These are phyloP conservation scores for Pichia nanzhaoensis DNA, from an alignment of 805 yeast genomes.

Conservation along the genomic window DNA sequence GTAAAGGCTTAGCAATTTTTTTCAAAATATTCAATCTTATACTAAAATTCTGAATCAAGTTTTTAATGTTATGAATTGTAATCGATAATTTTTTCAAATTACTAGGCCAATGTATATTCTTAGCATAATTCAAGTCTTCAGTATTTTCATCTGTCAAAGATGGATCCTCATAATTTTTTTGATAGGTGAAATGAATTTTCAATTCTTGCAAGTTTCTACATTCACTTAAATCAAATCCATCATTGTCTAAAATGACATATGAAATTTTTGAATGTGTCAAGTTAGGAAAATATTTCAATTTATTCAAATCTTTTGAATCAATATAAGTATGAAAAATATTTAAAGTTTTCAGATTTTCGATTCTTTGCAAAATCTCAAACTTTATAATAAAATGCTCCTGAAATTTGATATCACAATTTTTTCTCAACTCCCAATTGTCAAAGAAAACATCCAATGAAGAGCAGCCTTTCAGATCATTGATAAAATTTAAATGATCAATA, in stretches of 20 bases:
- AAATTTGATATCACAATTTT: conserved; percentile 22
- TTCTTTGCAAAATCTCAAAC: conserved; percentile 16
- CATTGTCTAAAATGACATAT: conserved; percentile 24
- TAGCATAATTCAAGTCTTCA: not conserved
- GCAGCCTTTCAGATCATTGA: conserved; percentile 20
- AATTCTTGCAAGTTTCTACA: conserved; percentile 25
- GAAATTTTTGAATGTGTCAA: conserved; percentile 26
- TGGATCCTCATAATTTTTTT: conserved; percentile 6
- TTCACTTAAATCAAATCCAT: conserved; percentile 26
- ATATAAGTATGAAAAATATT: conserved; percentile 28
- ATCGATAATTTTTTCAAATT: conserved; percentile 24
- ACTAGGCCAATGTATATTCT: conserved; percentile 24
- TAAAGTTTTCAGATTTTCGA: conserved; percentile 19
- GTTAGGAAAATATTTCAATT: conserved; percentile 25
- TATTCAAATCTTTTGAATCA: conserved; percentile 22
- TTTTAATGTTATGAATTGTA: conserved; percentile 27
- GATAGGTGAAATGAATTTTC: conserved; percentile 27
- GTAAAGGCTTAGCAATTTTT: conserved; percentile 25
- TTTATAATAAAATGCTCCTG: conserved; percentile 21
- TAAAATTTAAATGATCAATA: conserved; percentile 25
- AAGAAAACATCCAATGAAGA: conserved; percentile 26
- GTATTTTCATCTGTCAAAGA: not conserved
- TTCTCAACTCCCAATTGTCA: conserved; percentile 28
- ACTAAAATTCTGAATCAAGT: conserved; percentile 24
- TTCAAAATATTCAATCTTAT: conserved; percentile 23